phyloP scores from a whole-genome alignment of 2,329 filamentous ascomycete genomes.

The Colletotrichum sp. region DNA sequence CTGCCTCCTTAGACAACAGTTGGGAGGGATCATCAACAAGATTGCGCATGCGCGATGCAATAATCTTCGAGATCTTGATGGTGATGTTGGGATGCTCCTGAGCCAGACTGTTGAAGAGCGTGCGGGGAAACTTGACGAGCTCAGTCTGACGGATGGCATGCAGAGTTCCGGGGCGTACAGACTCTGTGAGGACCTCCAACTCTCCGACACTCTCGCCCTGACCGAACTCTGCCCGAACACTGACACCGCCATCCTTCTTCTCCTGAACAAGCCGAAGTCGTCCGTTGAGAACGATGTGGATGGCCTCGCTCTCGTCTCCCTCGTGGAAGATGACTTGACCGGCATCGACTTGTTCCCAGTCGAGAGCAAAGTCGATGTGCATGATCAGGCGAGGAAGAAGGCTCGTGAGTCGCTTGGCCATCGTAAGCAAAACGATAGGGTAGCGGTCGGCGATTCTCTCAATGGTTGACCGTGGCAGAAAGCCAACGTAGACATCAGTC shows the following conservation, averaged over 20 bases:
- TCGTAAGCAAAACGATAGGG: conserved; percentile 89
- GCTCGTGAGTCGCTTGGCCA: conserved; percentile 93
- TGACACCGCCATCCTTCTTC: conserved; percentile 79
- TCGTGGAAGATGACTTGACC: conserved; percentile 95
- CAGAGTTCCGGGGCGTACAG: conserved; percentile 84
- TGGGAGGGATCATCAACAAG: conserved; percentile 82
- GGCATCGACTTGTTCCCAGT: conserved; percentile 97
- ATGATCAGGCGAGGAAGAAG: conserved; percentile 88
- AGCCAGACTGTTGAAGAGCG: conserved; percentile 95
- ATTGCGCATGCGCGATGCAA: conserved; percentile 91
- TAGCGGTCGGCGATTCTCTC: conserved; percentile 94
- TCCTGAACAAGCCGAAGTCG: conserved; percentile 86
- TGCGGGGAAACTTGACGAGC: conserved; percentile 93
- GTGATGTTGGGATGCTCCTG: conserved; percentile 98
- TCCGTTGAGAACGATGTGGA: conserved; percentile 96
- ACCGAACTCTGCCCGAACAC: conserved; percentile 89
- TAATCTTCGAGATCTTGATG: conserved; percentile 98
- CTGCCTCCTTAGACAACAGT: conserved; percentile 67
- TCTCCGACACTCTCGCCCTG: conserved; percentile 98
- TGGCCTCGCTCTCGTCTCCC: conserved; percentile 94
- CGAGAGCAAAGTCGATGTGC: conserved; percentile 96
- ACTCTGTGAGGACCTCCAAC: conserved; percentile 95
- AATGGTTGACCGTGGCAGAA: conserved; percentile 82
- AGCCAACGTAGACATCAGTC: conserved; percentile 97
- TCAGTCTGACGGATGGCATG: conserved; percentile 98